Evolutionary conservation across 345 rosid genomes (phyloP), one percentile per base, ranked within the genome.

Genomic region (Sisymbrium altissimum): DNA sequence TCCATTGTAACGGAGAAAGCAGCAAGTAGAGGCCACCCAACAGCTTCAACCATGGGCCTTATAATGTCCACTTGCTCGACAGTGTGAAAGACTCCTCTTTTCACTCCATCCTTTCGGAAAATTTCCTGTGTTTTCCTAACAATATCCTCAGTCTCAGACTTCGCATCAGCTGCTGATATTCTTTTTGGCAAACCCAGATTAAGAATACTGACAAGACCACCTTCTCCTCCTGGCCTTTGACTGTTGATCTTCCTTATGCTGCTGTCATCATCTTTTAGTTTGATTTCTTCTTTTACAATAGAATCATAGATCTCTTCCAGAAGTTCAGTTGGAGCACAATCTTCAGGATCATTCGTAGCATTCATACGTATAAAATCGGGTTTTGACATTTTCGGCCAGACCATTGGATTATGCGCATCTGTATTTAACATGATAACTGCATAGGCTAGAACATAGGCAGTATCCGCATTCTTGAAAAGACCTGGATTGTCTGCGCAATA

Each of bases 381-480:
- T 79, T 92, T 95, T 13, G 98, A 86, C 99, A 95, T 95, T 82
- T 95, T 92, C 78, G 99, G 92, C 90, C 92, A 95, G 72, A 90
- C 96, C 91, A 88, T 83, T 44, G 96, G 96, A 66, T 92, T 92
- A 80, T 95, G 99, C 3, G 97, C 98, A 82, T 95, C 99, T 64
- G 98, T 88, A 71, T 95, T 95, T 82, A 95, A 73, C 98, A 95
- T 86, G 79, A 95, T 95, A 82, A 95, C 97, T 59, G 98, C 96
- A 82, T 95, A 95, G 68, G 99, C 99, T 79, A 95, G 99, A 83
- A 95, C 94, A 84, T 95, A 95, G 43, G 99, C 99, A 65, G 99
- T 95, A 70, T 95, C 99, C 64, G 99, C 97, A 81, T 95, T 95
- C 82, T 87, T 87, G 82, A 92, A 90, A 59, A 95, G 96, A 72